Evolutionary conservation across 805 yeast species (phyloP), one percentile per base, ranked within the genome.

Genomic region (Wickerhamiella kurtzmanii): DNA sequence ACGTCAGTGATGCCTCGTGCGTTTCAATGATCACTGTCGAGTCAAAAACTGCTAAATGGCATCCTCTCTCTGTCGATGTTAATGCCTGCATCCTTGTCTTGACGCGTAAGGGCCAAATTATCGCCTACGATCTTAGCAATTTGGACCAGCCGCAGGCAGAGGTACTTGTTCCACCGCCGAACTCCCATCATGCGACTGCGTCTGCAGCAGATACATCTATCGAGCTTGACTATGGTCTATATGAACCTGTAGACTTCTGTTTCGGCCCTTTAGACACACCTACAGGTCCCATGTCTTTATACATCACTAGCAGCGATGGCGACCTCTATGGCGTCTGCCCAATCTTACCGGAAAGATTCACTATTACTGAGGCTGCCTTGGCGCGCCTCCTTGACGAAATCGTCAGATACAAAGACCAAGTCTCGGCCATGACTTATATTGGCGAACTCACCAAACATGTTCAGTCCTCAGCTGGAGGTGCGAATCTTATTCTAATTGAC

Each of bases 241-340:
- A 38, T 38, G 59, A 53, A 16, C 56, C 64, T 44, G 65, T 70
- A 38, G 63, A 77, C 21, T 63, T 72, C 51, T 45, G 65, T 44
- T 66, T 77, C 63, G 77, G 80, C 40, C 60, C 76, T 2, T 45
- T 43, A 1, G 58, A 53, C 2, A 60, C 57, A 1, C 53, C 56
- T 1, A 51, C 60, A 17, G 80, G 79, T 11, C 68, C 70, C 2
- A 55, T 80, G 44, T 71, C 82, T 0, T 61, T 82, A 18, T 77
- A 73, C 54, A 57, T 79, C 6, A 54, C 77, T 45, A 71, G 72
- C 8, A 57, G 63, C 8, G 81, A 76, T 45, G 77, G 80, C 13
- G 83, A 81, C 51, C 50, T 82, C 1, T 79, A 71, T 55, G 65
- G 73, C 1, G 62, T 82, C 2, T 76, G 72, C 51, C 92, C 92